phyloP scores from a whole-genome alignment of 2,329 filamentous ascomycete genomes.

The Raffaelea arxii region DNA sequence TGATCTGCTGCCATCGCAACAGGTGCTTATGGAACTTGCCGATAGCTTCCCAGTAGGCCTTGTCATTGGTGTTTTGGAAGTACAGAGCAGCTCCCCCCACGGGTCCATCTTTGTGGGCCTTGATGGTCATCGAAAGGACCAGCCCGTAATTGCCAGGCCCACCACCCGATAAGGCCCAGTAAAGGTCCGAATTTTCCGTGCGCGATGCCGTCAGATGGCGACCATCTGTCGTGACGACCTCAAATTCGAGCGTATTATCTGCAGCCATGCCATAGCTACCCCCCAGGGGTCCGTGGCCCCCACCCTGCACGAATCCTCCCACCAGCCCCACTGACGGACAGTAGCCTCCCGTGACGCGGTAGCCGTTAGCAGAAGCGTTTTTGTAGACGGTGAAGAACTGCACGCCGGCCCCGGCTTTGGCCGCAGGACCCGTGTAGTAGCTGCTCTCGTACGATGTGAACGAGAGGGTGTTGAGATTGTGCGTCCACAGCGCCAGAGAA shows the following conservation, averaged over 20 bases:
- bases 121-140: slow-evolving; percentile 41
- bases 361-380: slow-evolving; percentile 26
- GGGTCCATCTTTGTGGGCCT: no score
- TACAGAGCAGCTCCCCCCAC: no score
- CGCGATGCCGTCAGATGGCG: slow-evolving; percentile 30
- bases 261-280: slow-evolving; percentile 27
- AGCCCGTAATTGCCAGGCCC: slow-evolving; percentile 42
- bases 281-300: slow-evolving; percentile 34
- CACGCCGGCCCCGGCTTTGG: slow-evolving; percentile 40
- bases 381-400: slow-evolving; percentile 30
- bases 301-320: slow-evolving; percentile 21
- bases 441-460: slow-evolving; percentile 25
- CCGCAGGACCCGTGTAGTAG: slow-evolving; percentile 32
- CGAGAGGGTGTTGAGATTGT: slow-evolving; percentile 32
- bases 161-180: slow-evolving; percentile 46
- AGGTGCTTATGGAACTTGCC: no score
- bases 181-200: slow-evolving; percentile 40
- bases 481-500: slow-evolving; percentile 45
- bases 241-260: slow-evolving; percentile 37
- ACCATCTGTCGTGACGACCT: slow-evolving; percentile 36
- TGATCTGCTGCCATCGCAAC: no score
- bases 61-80: no score
- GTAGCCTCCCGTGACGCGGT: slow-evolving; percentile 38
- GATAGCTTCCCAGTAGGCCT: no score
- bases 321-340: slow-evolving; percentile 22